A percentile compares a stretch with the other conserved stretches of the same genome.
Evolutionary conservation across 352 stramenopile genomes (phyloP).

Genomic region (Thalassiosira mediterranea): DNA sequence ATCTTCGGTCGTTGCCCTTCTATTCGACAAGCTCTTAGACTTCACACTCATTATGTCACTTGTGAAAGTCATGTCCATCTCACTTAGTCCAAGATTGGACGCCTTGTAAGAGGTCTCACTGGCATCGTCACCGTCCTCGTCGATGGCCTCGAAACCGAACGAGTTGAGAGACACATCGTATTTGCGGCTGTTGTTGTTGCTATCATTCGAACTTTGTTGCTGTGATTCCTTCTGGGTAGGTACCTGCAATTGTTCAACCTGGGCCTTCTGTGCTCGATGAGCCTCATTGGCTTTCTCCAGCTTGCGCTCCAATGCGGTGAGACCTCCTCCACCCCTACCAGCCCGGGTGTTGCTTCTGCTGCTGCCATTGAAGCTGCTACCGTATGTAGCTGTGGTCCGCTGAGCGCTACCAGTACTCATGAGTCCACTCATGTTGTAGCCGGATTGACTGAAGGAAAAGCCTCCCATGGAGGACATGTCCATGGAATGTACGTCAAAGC

Average conservation of each 20-base stretch:
- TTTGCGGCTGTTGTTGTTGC: neutral
- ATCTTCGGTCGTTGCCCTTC: too few species aligned
- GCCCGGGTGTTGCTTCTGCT: neutral
- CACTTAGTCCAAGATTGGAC: constrained; percentile 35
- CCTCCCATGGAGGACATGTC: constrained; percentile 45
- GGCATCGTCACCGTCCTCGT: constrained; percentile 29
- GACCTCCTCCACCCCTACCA: too few species aligned
- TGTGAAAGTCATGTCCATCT: constrained; percentile 51
- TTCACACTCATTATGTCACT: constrained; percentile 31
- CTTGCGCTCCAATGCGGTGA: constrained; percentile 42
- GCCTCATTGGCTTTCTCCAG: constrained; percentile 41
- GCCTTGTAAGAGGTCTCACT: constrained; percentile 31
- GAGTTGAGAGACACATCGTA: neutral
- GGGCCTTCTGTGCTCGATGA: constrained; percentile 28
- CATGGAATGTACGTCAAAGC: constrained; percentile 41
- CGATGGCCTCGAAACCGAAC: constrained; percentile 41
- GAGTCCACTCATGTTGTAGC: constrained; percentile 7
- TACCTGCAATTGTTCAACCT: constrained; percentile 15
- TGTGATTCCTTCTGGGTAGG: constrained; percentile 1
- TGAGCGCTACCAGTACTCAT: constrained; percentile 13
- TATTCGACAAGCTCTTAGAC: constrained; percentile 15
- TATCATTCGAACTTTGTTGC: neutral
- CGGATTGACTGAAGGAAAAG: constrained; percentile 26
- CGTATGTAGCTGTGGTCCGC: too few species aligned
- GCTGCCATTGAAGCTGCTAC: constrained; percentile 7